phyloP scores from a whole-genome alignment of 176 grass and related monocot species.

The Ensete glaucum region DNA sequence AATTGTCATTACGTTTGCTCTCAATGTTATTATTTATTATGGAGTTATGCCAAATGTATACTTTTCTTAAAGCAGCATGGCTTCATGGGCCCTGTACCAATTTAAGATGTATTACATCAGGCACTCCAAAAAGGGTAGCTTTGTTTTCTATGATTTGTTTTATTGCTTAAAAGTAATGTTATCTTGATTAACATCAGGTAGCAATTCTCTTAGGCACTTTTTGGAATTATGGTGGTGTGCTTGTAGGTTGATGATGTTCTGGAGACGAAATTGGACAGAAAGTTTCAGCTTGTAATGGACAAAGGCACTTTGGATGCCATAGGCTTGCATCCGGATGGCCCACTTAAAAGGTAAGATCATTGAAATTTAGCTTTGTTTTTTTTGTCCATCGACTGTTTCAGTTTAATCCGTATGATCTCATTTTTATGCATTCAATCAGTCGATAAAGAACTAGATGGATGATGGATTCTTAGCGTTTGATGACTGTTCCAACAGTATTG shows the following conservation, averaged over 20 bases:
- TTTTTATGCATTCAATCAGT: background rate
- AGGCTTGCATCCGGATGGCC: conserved; percentile 83
- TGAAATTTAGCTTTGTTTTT: background rate
- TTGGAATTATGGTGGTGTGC: background rate
- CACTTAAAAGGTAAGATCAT: conserved; percentile 50
- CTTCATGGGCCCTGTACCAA: too few species aligned
- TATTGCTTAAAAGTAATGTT: too few species aligned
- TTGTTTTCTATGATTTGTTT: too few species aligned
- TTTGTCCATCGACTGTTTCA: background rate
- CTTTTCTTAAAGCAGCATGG: too few species aligned
- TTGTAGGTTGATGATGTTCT: conserved; percentile 83
- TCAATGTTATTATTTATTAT: too few species aligned
- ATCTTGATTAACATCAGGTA: background rate
- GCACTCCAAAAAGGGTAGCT: too few species aligned
- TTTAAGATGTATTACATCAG: too few species aligned
- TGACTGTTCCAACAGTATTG: background rate
- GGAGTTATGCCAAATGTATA: too few species aligned
- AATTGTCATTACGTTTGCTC: too few species aligned
- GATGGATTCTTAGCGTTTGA: background rate
- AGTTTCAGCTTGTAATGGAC: conserved; percentile 72
- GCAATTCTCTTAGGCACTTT: background rate
- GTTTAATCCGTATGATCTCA: background rate
- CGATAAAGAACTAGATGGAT: background rate
- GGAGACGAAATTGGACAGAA: conserved; percentile 83
- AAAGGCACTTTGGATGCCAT: conserved; percentile 97